Base-by-base conservation (phyloP, 352 stramenopile genomes). In the Peronospora destructor region DNA sequence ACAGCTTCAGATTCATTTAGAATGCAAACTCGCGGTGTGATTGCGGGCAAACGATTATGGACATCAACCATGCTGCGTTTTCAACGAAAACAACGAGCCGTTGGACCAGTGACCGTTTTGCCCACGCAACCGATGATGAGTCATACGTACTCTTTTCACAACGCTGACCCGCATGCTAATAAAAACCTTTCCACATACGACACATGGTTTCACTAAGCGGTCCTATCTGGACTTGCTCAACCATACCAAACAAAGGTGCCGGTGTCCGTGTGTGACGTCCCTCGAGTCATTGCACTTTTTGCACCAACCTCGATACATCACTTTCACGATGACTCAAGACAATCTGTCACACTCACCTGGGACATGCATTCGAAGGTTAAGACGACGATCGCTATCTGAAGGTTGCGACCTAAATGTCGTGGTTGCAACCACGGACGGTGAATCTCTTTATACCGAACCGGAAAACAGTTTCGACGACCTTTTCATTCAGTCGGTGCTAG, bases 331-430 rank as follows among this genome's bases (percentile, higher is more conserved):
- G 49, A 37, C 44, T 28, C 32, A 44, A 33, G 25, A 14, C 23
- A 30, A 48, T 38, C 41, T 28, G 28, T 46, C 23, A 29, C 14
- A 1, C 35, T 43, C 40, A 3, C 19, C 23, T 11, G 36, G 5
- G 25, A 32, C 41, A 36, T 42, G 40, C 33, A 40, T 2, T 12
- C 49, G 29, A 30, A 21, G 49, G 14, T 44, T 28, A 50, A 38
- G 53, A 37, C 48, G 45, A 19, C 49, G 45, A 7, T 67, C 59
- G 6, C 17, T 63, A 26, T 63, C 56, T 7, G 49, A 55, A 26
- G 49, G 49, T 8, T 51, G 35, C 35, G 60, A 53, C 4, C 26
- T 61, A 13, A 21, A 54, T 25, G 42, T 55, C 5, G 13, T 63
- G 28, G 41, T 39, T 32, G 26, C 30, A 26, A 39, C 56, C 9